phyloP scores from a whole-genome alignment of 176 grass and related monocot genomes.

The Poa pratensis region DNA sequence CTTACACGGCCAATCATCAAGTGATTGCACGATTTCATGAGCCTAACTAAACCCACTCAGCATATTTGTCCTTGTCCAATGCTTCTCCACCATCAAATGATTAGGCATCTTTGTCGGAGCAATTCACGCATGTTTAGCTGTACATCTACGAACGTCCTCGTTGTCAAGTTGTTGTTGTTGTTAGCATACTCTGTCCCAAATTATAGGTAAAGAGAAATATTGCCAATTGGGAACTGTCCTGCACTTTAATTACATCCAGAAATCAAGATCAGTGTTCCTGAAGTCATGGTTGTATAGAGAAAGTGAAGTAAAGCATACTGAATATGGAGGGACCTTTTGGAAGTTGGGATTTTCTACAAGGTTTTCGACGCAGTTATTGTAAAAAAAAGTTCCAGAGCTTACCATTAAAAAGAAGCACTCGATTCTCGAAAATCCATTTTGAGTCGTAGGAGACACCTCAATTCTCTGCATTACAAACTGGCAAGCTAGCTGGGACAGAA shows the following conservation, averaged over 20 bases:
- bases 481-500: neutral
- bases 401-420: neutral
- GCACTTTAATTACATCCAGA: conserved; percentile 12
- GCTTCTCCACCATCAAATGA: neutral
- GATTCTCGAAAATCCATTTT: too few relatives aligned
- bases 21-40: neutral
- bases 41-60: conserved; percentile 20
- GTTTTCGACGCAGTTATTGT: neutral
- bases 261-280: conserved; percentile 22
- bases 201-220: too few relatives aligned
- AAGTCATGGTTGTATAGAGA: neutral
- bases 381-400: neutral
- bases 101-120: conserved; percentile 34
- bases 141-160: neutral
- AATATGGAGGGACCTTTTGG: neutral
- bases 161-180: neutral
- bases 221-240: neutral
- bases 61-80: neutral
- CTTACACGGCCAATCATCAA: conserved; percentile 9
- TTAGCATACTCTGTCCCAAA: neutral
- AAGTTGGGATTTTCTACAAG: neutral
- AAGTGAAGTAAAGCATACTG: neutral
- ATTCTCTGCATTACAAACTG: neutral
- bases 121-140: neutral
- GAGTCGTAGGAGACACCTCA: too few relatives aligned